A percentile compares a stretch with the other conserved stretches of the same genome.
Evolutionary conservation across 2,329 filamentous ascomycete genomes (phyloP).

Genomic region (Ascocoryne sarcoides): DNA sequence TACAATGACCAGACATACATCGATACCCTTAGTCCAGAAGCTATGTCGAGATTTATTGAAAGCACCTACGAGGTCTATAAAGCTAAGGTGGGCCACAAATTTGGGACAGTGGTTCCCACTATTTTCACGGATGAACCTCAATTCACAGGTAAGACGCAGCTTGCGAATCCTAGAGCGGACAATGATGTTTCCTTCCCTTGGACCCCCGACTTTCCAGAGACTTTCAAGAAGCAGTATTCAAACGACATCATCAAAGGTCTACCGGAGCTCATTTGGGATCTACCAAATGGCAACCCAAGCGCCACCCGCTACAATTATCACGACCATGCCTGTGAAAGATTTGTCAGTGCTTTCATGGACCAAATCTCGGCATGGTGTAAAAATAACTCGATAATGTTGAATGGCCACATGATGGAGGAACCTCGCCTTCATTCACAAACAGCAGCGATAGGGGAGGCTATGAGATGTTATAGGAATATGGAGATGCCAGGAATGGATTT

Average conservation of each 20-base stretch:
- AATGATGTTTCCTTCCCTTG: constrained; percentile 28
- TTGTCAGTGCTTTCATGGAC: constrained; percentile 28
- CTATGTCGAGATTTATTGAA: constrained; percentile 25
- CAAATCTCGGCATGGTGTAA: constrained; percentile 25
- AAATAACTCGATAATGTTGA: constrained; percentile 22
- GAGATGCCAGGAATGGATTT: constrained; percentile 29
- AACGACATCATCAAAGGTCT: constrained; percentile 20
- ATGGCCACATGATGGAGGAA: constrained; percentile 30
- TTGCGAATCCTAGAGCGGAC: constrained; percentile 17
- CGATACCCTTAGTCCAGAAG: constrained; percentile 25
- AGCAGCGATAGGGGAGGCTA: constrained; percentile 27
- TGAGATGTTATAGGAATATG: constrained; percentile 28
- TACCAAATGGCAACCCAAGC: constrained; percentile 22
- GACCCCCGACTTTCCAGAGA: constrained; percentile 24
- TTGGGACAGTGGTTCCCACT: constrained; percentile 25
- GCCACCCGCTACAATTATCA: constrained; percentile 25
- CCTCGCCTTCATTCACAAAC: constrained; percentile 27
- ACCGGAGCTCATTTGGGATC: constrained; percentile 28
- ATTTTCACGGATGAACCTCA: constrained; percentile 30
- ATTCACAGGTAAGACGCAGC: constrained; percentile 26
- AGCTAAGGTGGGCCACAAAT: constrained; percentile 23
- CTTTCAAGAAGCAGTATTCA: constrained; percentile 20
- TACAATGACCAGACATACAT: constrained; percentile 29
- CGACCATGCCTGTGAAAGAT: constrained; percentile 28
- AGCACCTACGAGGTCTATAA: constrained; percentile 28